These are phyloP conservation scores for Teratosphaeria zuluensis DNA, from an alignment of 2,329 filamentous ascomycete genomes.

Conservation along the genomic window DNA sequence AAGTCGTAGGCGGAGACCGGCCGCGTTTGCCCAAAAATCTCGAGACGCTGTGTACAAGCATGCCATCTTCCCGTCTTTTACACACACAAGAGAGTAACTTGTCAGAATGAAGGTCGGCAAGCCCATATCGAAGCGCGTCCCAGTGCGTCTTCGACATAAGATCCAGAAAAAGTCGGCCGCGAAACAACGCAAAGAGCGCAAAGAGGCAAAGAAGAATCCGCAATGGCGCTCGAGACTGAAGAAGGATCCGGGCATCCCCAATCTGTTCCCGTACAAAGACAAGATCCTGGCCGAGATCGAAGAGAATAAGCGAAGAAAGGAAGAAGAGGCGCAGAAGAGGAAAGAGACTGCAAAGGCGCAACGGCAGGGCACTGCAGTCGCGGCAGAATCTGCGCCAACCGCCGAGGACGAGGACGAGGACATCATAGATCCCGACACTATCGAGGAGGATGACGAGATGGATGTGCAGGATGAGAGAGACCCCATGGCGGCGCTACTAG, in stretches of 20 bases:
- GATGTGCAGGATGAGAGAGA: conserved; percentile 61
- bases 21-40: not conserved
- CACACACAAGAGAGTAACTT: not conserved
- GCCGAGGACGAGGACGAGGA: conserved; percentile 44
- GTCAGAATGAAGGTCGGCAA: conserved; percentile 35
- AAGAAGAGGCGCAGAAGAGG: conserved; percentile 63
- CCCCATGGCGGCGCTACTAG: conserved; percentile 84
- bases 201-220: conserved; percentile 89
- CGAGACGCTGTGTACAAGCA: not conserved
- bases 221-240: conserved; percentile 93
- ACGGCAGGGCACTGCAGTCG: conserved; percentile 25
- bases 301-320: conserved; percentile 70
- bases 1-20: not conserved
- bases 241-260: conserved; percentile 97
- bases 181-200: conserved; percentile 84
- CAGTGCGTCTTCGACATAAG: conserved; percentile 85
- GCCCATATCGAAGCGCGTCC: conserved; percentile 85
- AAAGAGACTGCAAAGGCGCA: conserved; percentile 56
- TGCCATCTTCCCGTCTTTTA: not conserved
- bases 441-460: conserved; percentile 41
- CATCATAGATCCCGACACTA: conserved; percentile 30
- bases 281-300: conserved; percentile 91
- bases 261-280: conserved; percentile 96
- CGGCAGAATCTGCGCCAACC: conserved; percentile 28
- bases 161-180: conserved; percentile 85